Conservation (phyloP, 345 rosid species). For the Arabis hirsuta region DNA sequence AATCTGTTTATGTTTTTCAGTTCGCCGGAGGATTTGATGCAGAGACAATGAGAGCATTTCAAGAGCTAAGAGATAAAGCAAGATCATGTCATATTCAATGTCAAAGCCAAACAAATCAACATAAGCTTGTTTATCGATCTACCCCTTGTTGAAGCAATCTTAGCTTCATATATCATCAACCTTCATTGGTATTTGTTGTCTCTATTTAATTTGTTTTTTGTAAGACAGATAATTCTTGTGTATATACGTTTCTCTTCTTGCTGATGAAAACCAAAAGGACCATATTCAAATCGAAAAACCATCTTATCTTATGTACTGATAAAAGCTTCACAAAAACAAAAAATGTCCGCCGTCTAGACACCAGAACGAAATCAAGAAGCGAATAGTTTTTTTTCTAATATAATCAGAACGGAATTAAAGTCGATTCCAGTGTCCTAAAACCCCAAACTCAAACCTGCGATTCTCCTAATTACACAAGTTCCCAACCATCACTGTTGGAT, state of each 20-base stretch:
- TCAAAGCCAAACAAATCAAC: slow-evolving; percentile 71
- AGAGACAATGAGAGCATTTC: slow-evolving; percentile 94
- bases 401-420: slow-evolving; percentile 14
- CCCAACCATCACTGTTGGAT: slow-evolving; percentile 30
- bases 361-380: neutral
- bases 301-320: slow-evolving; percentile 27
- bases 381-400: no score
- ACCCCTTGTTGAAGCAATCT: slow-evolving; percentile 71
- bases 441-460: slow-evolving; percentile 12
- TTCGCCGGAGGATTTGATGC: slow-evolving; percentile 97
- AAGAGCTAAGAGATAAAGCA: slow-evolving; percentile 93
- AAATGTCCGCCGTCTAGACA: neutral
- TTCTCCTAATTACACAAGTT: slow-evolving; percentile 25
- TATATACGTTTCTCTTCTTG: slow-evolving; percentile 31
- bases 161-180: slow-evolving; percentile 44
- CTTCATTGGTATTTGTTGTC: slow-evolving; percentile 3
- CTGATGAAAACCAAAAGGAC: neutral
- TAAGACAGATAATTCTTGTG: slow-evolving; percentile 30
- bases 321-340: slow-evolving; percentile 17
- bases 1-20: slow-evolving; percentile 41
- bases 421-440: slow-evolving; percentile 9
- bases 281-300: slow-evolving; percentile 29
- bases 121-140: slow-evolving; percentile 63
- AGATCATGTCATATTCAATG: slow-evolving; percentile 72
- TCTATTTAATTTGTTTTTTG: slow-evolving; percentile 35